These are phyloP conservation scores for Mucuna pruriens DNA, from an alignment of 306 rosid genomes.

Conservation along the genomic window DNA sequence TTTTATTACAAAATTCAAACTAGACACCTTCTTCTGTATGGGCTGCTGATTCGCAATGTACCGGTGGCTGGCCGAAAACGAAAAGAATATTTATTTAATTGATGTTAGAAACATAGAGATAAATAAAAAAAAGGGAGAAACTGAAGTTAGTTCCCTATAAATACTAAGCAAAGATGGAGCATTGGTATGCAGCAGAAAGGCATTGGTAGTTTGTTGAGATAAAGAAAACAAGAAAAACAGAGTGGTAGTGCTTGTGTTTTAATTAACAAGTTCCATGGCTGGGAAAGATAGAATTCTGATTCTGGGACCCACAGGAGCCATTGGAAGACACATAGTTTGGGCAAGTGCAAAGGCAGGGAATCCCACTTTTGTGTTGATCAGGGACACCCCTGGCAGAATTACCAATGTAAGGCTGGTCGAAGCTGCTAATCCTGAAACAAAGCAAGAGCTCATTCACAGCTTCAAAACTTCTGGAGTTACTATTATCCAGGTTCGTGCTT, in stretches of 20 bases:
- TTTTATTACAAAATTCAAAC: too few relatives aligned
- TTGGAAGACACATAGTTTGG: slow-evolving; percentile 48
- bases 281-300: slow-evolving; percentile 45
- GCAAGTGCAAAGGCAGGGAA: slow-evolving; percentile 49
- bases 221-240: background rate
- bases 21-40: too few relatives aligned
- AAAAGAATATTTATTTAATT: too few relatives aligned
- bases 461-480: slow-evolving; percentile 41
- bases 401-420: background rate
- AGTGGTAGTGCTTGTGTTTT: background rate
- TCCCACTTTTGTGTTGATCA: slow-evolving; percentile 47
- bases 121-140: too few relatives aligned
- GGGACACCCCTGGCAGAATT: slow-evolving; percentile 24
- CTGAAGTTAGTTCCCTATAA: background rate
- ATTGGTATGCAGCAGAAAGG: background rate
- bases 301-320: slow-evolving; percentile 47
- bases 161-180: background rate
- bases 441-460: slow-evolving; percentile 38
- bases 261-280: slow-evolving; percentile 44
- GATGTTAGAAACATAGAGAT: too few relatives aligned
- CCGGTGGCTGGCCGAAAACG: too few relatives aligned
- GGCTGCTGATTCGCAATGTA: too few relatives aligned
- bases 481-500: slow-evolving; percentile 29
- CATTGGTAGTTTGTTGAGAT: background rate
- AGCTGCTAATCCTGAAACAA: slow-evolving; percentile 45